phyloP scores from a whole-genome alignment of 2,329 filamentous ascomycete genomes.

The Trichoderma koningii region DNA sequence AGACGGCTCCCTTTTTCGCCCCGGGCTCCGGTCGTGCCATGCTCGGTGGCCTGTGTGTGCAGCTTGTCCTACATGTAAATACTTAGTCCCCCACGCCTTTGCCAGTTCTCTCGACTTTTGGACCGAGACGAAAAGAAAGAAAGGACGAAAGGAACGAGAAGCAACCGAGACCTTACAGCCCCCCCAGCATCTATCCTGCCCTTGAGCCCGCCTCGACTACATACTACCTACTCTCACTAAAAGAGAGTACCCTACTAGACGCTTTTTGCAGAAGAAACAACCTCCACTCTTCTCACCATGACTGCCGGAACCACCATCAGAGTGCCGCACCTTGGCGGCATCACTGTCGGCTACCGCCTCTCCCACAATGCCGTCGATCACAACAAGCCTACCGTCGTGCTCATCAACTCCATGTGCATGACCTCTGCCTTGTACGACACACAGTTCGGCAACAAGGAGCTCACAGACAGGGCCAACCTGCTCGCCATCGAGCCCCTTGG shows the following conservation, averaged over 20 bases:
- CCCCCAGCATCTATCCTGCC: too few relatives aligned
- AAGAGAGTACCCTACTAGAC: neutral
- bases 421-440: conserved; percentile 49
- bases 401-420: conserved; percentile 56
- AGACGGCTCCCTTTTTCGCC: conserved; percentile 4
- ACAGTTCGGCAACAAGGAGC: conserved; percentile 46
- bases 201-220: neutral
- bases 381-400: conserved; percentile 53
- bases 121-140: neutral
- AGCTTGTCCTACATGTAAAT: conserved; percentile 6
- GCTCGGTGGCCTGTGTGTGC: too few relatives aligned
- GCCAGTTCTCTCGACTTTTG: neutral
- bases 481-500: conserved; percentile 56
- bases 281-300: conserved; percentile 33
- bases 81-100: conserved; percentile 16
- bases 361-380: conserved; percentile 48
- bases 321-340: conserved; percentile 53
- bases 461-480: conserved; percentile 50
- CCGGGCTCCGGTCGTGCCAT: neutral
- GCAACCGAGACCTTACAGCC: neutral
- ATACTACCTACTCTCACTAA: too few relatives aligned
- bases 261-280: neutral
- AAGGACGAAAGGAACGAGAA: neutral
- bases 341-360: conserved; percentile 49
- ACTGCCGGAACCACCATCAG: conserved; percentile 46